phyloP scores from a whole-genome alignment of 768 basidiomycete genomes.

The Termitomyces sp. region DNA sequence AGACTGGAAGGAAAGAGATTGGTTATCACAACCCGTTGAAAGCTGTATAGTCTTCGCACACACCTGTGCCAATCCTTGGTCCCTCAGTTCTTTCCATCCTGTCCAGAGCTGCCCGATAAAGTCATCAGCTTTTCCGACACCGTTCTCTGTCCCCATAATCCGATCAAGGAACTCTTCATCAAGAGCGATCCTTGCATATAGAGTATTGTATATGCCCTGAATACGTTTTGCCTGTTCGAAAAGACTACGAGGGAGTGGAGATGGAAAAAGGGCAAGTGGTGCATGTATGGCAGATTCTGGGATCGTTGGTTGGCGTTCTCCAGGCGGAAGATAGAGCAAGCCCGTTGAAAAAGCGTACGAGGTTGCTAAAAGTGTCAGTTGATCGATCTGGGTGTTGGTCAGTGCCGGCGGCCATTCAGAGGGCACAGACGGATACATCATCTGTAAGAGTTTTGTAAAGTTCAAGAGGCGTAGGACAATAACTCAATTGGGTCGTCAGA shows the following conservation, averaged over 20 bases:
- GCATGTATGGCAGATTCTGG: conserved; percentile 85
- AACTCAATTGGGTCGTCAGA: no score
- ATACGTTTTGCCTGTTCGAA: conserved; percentile 65
- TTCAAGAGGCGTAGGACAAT: neutral
- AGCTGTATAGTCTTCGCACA: neutral
- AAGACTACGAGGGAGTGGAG: conserved; percentile 73
- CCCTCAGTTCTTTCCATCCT: conserved; percentile 76
- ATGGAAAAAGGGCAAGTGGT: conserved; percentile 84
- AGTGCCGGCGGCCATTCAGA: conserved; percentile 76
- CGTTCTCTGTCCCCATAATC: conserved; percentile 76
- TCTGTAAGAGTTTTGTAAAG: conserved; percentile 8
- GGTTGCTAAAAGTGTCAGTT: conserved; percentile 63
- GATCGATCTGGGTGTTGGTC: conserved; percentile 51
- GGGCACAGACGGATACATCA: conserved; percentile 38
- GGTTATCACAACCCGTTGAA: conserved; percentile 1
- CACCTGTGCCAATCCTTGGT: conserved; percentile 54
- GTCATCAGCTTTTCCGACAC: conserved; percentile 79
- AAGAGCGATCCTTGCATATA: conserved; percentile 82
- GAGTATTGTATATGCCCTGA: conserved; percentile 76
- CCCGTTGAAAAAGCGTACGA: conserved; percentile 86
- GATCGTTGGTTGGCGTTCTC: conserved; percentile 40
- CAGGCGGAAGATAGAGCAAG: conserved; percentile 73
- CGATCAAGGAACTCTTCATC: conserved; percentile 78
- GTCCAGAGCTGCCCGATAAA: conserved; percentile 87
- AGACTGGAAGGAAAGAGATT: conserved; percentile 41